Percentiles rank a stretch among this genome's conserved stretches.
These are phyloP conservation scores for Panus rudis DNA, from an alignment of 768 basidiomycete species.

Conservation along the genomic window DNA sequence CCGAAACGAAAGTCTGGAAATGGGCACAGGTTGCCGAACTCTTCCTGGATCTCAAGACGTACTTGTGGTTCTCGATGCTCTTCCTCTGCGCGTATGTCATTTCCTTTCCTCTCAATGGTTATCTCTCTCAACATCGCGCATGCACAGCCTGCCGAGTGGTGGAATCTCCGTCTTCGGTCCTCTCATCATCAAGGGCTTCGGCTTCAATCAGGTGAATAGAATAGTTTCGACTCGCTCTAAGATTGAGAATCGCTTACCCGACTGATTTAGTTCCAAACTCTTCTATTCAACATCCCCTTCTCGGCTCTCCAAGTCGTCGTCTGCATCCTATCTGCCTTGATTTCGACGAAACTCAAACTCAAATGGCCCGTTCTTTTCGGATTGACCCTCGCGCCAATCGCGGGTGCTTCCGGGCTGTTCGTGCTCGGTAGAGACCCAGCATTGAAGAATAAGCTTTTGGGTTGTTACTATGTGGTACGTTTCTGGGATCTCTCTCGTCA, in stretches of 20 bases:
- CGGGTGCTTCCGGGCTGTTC: constrained; percentile 29
- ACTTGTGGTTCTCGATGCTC: constrained; percentile 35
- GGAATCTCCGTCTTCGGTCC: constrained; percentile 39
- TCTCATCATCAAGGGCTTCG: constrained; percentile 37
- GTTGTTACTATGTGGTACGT: constrained; percentile 34
- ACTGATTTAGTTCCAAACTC: constrained; percentile 26
- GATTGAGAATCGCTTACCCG: background rate
- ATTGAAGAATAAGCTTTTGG: constrained; percentile 26
- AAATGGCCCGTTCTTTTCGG: constrained; percentile 33
- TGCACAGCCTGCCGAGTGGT: constrained; percentile 28
- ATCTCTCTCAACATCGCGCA: background rate
- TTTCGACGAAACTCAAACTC: constrained; percentile 32
- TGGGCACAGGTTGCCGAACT: constrained; percentile 36
- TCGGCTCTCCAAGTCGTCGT: constrained; percentile 33
- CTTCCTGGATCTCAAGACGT: constrained; percentile 34
- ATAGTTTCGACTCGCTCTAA: background rate
- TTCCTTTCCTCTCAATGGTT: constrained; percentile 3
- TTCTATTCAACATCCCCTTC: constrained; percentile 46
- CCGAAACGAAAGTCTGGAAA: constrained; percentile 40
- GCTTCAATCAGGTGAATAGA: constrained; percentile 30
- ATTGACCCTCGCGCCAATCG: constrained; percentile 33
- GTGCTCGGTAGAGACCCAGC: constrained; percentile 26
- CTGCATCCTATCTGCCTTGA: constrained; percentile 28
- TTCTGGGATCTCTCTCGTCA: background rate
- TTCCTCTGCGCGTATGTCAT: constrained; percentile 33